A percentile compares a stretch with the other conserved stretches of the same genome.
Evolutionary conservation across 2,329 filamentous ascomycete genomes (phyloP).

Genomic region (Aspergillus uvarum): DNA sequence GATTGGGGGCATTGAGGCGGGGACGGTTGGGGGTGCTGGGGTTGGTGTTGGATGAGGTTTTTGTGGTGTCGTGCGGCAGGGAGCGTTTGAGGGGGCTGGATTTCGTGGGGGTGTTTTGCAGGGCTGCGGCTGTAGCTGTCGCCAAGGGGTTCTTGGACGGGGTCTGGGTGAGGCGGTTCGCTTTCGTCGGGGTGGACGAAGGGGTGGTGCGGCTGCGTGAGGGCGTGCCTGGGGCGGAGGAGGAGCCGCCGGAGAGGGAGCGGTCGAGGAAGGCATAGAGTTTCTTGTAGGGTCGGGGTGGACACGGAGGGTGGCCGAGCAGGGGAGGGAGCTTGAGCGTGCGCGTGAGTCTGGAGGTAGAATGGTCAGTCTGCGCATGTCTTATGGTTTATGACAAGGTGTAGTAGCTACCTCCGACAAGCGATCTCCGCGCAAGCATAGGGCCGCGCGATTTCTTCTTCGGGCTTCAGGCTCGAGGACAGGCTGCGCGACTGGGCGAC

Average conservation of each 20-base stretch:
- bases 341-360: constrained; percentile 64
- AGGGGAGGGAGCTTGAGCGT: constrained; percentile 74
- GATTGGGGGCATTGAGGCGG: constrained; percentile 20
- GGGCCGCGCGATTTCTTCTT: constrained; percentile 81
- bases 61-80: constrained; percentile 29
- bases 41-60: constrained; percentile 12
- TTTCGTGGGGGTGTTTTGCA: constrained; percentile 47
- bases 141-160: constrained; percentile 29
- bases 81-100: constrained; percentile 35
- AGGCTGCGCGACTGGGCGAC: constrained; percentile 77
- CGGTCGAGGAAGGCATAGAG: constrained; percentile 78
- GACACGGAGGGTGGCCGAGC: constrained; percentile 72
- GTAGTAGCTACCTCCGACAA: constrained; percentile 68
- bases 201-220: constrained; percentile 28
- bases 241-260: constrained; percentile 54
- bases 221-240: constrained; percentile 33
- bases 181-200: constrained; percentile 40
- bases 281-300: constrained; percentile 78
- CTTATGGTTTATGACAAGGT: no score
- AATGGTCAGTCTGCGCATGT: no score
- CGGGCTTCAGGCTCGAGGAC: constrained; percentile 73
- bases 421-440: constrained; percentile 88
- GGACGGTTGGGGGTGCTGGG: background rate
- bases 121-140: constrained; percentile 27
- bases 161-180: constrained; percentile 19